Evolutionary conservation across 345 rosid genomes (phyloP), one percentile per base, ranked within the genome.

Genomic region (Leavenworthia alabamica): DNA sequence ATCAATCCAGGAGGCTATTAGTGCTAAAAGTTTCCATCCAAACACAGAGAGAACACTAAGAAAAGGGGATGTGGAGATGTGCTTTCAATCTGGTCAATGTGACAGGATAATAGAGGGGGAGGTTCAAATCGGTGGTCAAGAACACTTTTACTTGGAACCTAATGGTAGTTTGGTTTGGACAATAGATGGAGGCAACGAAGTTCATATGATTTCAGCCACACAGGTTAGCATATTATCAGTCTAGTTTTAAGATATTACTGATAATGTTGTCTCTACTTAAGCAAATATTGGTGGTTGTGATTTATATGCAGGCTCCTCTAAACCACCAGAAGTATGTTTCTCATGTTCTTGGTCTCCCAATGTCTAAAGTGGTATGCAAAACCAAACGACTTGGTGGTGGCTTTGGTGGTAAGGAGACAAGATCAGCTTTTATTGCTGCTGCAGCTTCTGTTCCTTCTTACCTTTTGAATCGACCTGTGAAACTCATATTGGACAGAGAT

Each of bases 331-430:
- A 81, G 54, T 80, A 89, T 59, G 90, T 93, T 47, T 77, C 91
- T 49, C 81, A 66, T 78, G 99, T 85, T 72, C 93, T 93, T 22
- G 97, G 86, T 70, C 94, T 93, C 71, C 94, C 94, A 19, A 75
- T 87, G 96, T 86, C 97, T 10, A 86, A 85, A 82, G 97, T 92
- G 33, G 96, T 92, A 47, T 89, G 98, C 61, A 92, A 80, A 80
- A 85, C 88, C 27, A 92, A 89, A 81, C 68, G 97, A 73, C 69
- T 92, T 61, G 98, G 95, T 36, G 99, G 99, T 56, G 99, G 96
- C 23, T 93, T 93, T 82, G 99, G 99, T 55, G 97, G 99, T 56
- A 93, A 93, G 80, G 99, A 93, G 81, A 89, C 99, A 16, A 81
- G 91, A 77, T 83, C 96, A 15, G 94, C 85, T 46, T 79, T 78